Percentiles rank a stretch among this genome's conserved stretches.
Conservation (phyloP, 2,329 filamentous ascomycete species). For the Scedosporium dehoogii region DNA sequence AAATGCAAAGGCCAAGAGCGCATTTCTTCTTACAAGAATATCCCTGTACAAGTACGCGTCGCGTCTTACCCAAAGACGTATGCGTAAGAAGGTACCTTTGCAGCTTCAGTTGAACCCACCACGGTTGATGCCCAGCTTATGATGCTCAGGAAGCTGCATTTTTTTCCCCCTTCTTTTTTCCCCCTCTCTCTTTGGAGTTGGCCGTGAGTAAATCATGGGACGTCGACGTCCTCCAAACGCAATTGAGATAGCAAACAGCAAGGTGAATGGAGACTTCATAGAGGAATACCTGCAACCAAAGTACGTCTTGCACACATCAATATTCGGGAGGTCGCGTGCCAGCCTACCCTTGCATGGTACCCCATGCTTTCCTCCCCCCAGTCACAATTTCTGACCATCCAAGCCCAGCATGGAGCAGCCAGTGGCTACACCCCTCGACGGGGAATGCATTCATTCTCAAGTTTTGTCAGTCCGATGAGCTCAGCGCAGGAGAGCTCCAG, state of each 20-base stretch:
- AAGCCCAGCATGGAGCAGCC: conserved; percentile 18
- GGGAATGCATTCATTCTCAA: conserved; percentile 29
- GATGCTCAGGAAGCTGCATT: too few relatives aligned
- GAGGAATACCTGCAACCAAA: conserved; percentile 34
- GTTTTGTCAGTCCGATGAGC: conserved; percentile 27
- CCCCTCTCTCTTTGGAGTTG: background rate
- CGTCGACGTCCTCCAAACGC: conserved; percentile 16
- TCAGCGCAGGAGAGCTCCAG: conserved; percentile 34
- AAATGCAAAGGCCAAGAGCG: background rate
- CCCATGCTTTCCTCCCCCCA: background rate
- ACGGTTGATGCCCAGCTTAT: background rate
- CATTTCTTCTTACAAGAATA: background rate
- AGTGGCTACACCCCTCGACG: conserved; percentile 43
- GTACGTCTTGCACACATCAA: conserved; percentile 21
- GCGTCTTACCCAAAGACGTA: background rate
- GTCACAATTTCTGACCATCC: background rate
- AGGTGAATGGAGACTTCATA: conserved; percentile 37
- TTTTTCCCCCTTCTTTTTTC: background rate
- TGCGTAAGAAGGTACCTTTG: background rate
- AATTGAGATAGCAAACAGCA: conserved; percentile 39
- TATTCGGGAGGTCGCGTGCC: too few relatives aligned
- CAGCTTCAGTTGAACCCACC: background rate
- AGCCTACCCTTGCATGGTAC: too few relatives aligned
- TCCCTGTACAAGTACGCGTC: background rate
- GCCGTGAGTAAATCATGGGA: background rate